These are phyloP conservation scores for Colletotrichum chrysophilum DNA, from an alignment of 2,329 filamentous ascomycete genomes.

Conservation along the genomic window DNA sequence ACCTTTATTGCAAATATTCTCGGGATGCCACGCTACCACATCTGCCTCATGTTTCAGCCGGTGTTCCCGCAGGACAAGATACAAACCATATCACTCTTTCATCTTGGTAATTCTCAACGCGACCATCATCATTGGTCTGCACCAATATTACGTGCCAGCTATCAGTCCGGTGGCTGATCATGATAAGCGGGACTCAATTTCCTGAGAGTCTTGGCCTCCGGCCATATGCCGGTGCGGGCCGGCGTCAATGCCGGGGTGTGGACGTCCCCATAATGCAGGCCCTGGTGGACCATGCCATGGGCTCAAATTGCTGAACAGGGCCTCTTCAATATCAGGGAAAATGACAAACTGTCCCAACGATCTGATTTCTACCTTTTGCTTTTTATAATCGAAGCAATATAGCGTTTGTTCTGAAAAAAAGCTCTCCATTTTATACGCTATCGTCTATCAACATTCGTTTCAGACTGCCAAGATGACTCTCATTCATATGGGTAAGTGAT, in stretches of 20 bases:
- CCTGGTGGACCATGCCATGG: background rate
- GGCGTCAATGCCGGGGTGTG: background rate
- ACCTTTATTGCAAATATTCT: fast-evolving
- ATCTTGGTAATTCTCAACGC: fast-evolving
- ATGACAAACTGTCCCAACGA: background rate
- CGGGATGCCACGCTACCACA: background rate
- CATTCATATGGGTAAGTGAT: background rate
- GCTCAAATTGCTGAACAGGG: background rate
- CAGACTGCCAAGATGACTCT: background rate
- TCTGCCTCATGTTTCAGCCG: background rate
- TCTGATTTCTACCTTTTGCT: background rate
- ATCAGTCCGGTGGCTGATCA: background rate
- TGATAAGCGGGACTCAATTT: background rate
- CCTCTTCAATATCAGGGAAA: background rate
- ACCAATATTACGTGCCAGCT: background rate
- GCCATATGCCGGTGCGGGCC: background rate
- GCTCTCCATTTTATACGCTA: background rate
- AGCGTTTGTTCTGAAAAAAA: background rate
- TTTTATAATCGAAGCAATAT: background rate
- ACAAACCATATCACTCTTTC: fast-evolving
- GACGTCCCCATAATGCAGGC: background rate
- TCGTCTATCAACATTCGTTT: background rate
- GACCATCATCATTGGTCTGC: background rate
- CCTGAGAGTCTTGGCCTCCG: background rate
- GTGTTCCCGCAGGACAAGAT: background rate